Evolutionary conservation across 1,284 basidiomycete genomes (phyloP).

Genomic region (Sphaerobolus stellatus): DNA sequence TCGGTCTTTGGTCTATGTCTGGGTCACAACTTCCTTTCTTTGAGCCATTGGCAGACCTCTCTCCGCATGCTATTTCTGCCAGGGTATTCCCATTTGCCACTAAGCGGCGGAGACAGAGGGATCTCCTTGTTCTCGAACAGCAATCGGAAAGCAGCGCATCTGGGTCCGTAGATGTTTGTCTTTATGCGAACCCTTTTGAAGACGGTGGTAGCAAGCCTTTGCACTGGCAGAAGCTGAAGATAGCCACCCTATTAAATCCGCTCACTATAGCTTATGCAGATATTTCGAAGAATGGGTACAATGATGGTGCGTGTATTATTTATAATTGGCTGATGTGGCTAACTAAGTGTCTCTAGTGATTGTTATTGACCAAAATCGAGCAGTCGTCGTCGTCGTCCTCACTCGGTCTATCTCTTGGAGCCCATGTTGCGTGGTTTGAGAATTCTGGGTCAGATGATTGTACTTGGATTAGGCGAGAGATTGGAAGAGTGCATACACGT

Average conservation of each 20-base stretch:
- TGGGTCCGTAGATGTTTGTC: background rate
- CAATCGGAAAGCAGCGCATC: background rate
- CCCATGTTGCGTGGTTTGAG: background rate
- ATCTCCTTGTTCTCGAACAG: background rate
- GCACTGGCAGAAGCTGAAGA: background rate
- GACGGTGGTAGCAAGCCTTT: background rate
- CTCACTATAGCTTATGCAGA: background rate
- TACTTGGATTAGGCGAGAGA: background rate
- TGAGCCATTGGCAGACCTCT: background rate
- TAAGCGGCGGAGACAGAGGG: background rate
- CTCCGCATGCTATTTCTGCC: background rate
- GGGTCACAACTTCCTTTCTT: background rate
- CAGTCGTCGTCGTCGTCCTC: background rate
- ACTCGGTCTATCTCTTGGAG: background rate
- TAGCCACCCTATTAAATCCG: background rate
- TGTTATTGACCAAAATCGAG: background rate
- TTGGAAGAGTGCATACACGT: background rate
- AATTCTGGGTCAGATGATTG: background rate
- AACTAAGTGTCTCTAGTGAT: background rate
- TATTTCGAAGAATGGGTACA: constrained; percentile 1
- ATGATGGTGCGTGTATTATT: background rate
- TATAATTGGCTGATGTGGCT: background rate
- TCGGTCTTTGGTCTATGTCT: no score
- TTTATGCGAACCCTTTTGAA: background rate
- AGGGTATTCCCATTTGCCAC: background rate